These are phyloP conservation scores for Aspergillus carlsbadensis DNA, from an alignment of 495 filamentous ascomycete species.

Conservation along the genomic window DNA sequence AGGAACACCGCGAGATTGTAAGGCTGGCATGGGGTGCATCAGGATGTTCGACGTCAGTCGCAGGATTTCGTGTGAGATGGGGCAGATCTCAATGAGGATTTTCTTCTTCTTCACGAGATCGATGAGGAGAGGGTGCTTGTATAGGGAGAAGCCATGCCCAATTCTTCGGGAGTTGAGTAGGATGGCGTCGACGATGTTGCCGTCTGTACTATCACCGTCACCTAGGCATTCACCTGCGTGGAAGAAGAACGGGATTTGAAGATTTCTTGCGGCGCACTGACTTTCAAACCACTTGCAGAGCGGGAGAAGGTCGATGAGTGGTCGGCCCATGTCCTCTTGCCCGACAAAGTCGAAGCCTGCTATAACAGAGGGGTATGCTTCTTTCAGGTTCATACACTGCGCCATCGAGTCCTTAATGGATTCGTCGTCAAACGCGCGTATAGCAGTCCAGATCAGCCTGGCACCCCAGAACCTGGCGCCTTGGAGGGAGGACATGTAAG, in stretches of 20 bases:
- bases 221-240: constrained; percentile 18
- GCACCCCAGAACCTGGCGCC: constrained; percentile 15
- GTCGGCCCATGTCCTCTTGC: constrained; percentile 10
- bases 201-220: constrained; percentile 13
- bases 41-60: constrained; percentile 15
- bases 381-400: constrained; percentile 1
- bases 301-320: constrained; percentile 11
- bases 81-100: constrained; percentile 18
- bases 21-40: constrained; percentile 16
- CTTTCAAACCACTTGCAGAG: constrained; percentile 14
- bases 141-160: constrained; percentile 16
- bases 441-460: constrained; percentile 14
- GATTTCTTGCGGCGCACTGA: not conserved
- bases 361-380: constrained; percentile 10
- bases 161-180: constrained; percentile 15
- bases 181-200: constrained; percentile 15
- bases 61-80: constrained; percentile 16
- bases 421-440: constrained; percentile 6
- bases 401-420: constrained; percentile 7
- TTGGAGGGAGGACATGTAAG: constrained; percentile 7
- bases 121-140: constrained; percentile 17
- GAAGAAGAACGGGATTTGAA: constrained; percentile 17
- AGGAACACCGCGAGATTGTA: constrained; percentile 21
- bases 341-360: constrained; percentile 18
- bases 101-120: constrained; percentile 11